Percentiles rank a stretch among this genome's conserved stretches.
phyloP scores from a whole-genome alignment of 2,329 filamentous ascomycete species.

The Metarhizium humberi region DNA sequence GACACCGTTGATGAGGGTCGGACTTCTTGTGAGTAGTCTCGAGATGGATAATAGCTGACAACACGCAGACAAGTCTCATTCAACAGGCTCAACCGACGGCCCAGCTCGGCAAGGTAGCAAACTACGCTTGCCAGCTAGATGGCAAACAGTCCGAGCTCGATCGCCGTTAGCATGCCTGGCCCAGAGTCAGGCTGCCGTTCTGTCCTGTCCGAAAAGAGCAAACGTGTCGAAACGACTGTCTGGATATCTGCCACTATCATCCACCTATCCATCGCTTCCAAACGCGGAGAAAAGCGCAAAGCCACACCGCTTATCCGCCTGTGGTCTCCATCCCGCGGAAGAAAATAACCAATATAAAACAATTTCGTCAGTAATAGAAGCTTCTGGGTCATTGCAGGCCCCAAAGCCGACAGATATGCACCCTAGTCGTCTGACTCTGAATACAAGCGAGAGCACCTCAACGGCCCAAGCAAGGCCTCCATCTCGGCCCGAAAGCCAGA shows the following conservation, averaged over 20 bases:
- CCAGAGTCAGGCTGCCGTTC: constrained; percentile 4
- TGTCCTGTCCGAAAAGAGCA: constrained; percentile 4
- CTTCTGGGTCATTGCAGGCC: not conserved
- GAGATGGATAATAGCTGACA: not conserved
- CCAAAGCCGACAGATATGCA: not conserved
- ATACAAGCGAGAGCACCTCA: not conserved
- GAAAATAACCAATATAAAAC: not conserved
- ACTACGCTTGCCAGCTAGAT: not conserved
- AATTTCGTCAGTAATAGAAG: not conserved
- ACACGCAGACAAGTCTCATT: not conserved
- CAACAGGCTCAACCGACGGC: not conserved
- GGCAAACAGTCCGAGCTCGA: not conserved
- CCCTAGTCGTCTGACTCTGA: not conserved
- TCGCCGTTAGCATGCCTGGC: constrained; percentile 5
- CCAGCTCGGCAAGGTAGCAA: not conserved
- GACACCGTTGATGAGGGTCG: not conserved
- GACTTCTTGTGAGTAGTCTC: not conserved
- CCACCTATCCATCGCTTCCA: constrained; percentile 5
- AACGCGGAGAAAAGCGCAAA: not conserved
- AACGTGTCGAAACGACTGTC: constrained; percentile 4
- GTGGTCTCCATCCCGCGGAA: not conserved
- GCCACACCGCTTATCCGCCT: constrained; percentile 2
- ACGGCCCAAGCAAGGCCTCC: not conserved
- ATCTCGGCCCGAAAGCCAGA: not conserved
- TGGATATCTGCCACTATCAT: constrained; percentile 5